Base-by-base conservation (phyloP, 164 flowering plant genomes). In the Saururus chinensis region DNA sequence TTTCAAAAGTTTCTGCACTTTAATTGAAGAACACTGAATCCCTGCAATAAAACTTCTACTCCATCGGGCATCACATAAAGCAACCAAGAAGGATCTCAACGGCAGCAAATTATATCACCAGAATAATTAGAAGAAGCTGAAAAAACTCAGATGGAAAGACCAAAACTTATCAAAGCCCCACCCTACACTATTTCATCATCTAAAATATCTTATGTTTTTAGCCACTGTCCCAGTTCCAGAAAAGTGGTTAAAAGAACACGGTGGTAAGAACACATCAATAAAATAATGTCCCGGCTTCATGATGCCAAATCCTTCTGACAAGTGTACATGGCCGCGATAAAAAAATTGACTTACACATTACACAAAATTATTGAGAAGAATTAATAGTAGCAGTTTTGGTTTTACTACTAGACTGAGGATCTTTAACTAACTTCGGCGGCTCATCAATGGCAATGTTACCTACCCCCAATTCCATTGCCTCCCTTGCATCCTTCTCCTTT, bases 391-490 rank as follows among this genome's bases (percentile, higher is more conserved):
- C n/a, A n/a, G 19, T 35, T 30, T 55, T 55, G 30, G 58, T 23
- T 55, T 30, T 24, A 30, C 21, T 55, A 55, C 19, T 55, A 23
- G 58, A 24, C 30, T 71, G 72, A 37, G 68, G 65, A 65, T 80
- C 78, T 66, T 69, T 71, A 16, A 35, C 63, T 6, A 66, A 51
- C 63, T 79, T 74, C 4, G 71, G 59, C 59, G 68, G 60, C 40
- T 76, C 84, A 76, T 76, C 78, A 66, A 92, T 86, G 45, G 76
- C 89, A 25, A 91, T 86, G 57, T 82, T 91, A 41, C 89, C 87
- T 61, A 91, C 66, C 19, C 88, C 82, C 57, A 64, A 74, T 69
- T 88, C 88, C 88, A 91, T 79, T 40, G 87, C 90, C 68, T 86
- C 92, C 70, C 83, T 84, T 59, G 82, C 92, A 75, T 78, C 80